Evolutionary conservation across 257 asterid genomes (phyloP).

Genomic region (Knoxia roxburghii): DNA sequence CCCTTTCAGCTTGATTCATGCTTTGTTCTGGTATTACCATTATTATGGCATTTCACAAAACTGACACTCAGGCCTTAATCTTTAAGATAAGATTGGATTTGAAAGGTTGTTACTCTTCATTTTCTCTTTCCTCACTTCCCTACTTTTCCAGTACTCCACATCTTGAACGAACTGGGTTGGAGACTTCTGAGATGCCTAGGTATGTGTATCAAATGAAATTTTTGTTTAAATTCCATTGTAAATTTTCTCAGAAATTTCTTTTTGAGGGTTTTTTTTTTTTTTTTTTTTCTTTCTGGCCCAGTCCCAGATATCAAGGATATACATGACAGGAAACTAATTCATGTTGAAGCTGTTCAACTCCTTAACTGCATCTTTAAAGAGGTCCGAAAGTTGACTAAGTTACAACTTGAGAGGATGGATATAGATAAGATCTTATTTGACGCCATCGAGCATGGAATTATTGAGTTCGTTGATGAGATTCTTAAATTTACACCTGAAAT

Average conservation of each 20-base stretch:
- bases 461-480: slow-evolving; percentile 21
- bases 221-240: not conserved
- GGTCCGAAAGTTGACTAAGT: slow-evolving; percentile 13
- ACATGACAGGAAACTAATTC: slow-evolving; percentile 28
- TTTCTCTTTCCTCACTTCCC: not conserved
- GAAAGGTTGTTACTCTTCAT: not conserved
- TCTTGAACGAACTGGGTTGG: slow-evolving; percentile 27
- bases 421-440: slow-evolving; percentile 32
- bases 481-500: slow-evolving; percentile 16
- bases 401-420: slow-evolving; percentile 29
- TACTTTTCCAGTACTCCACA: slow-evolving; percentile 16
- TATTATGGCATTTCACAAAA: not conserved
- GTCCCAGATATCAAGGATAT: slow-evolving; percentile 35
- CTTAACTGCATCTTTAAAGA: slow-evolving; percentile 25
- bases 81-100: not conserved
- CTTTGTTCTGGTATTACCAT: not conserved
- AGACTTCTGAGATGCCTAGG: slow-evolving; percentile 27
- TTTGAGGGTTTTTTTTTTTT: not conserved
- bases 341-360: slow-evolving; percentile 25
- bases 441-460: slow-evolving; percentile 28
- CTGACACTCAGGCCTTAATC: not conserved
- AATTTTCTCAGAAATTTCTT: not conserved
- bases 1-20: too few species aligned
- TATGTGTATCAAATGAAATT: slow-evolving; percentile 5
- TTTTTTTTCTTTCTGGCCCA: not conserved